Base-by-base conservation (phyloP, 306 rosid species). In the Gastrolobium villosum region DNA sequence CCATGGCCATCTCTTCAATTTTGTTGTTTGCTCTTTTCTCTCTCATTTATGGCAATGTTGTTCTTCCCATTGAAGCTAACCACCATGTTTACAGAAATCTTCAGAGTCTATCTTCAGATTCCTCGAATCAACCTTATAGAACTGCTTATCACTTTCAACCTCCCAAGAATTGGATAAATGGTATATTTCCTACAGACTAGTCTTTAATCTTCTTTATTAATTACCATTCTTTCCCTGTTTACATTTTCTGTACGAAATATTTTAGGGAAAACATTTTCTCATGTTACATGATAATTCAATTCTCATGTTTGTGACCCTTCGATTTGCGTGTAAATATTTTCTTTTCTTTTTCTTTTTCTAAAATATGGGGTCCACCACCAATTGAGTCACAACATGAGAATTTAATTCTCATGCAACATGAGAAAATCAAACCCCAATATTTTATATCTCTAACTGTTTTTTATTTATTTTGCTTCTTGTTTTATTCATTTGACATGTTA, bases 81-180 rank as follows among this genome's bases (percentile, higher is more conserved):
- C 97, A 91, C 83, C 79, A 88, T 76, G 85, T 83, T 77, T 86
- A 79, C 36, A 61, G n/a, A 75, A 52, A 68, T 65, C 89, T 89
- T 74, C 53, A 90, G 34, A 61, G 74, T 44, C 44, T 73, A 2
- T 78, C 84, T 35, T 26, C 82, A 35, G 7, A 66, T 75, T 55
- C 93, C 15, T 10, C 75, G 3, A 26, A 77, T 35, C 87, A 91
- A 37, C 94, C 98, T 50, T 87, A 89, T 8, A 91, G 96, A 87
- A 93, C 98, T 74, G 81, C 88, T 48, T 93, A 91, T 73, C 98
- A 91, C 66, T 93, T 93, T 68, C 98, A 93, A 62, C 98, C 98
- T 74, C 97, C 80, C 53, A 72, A 87, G 77, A 93, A 93, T 60
- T 93, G 98, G 96, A 93, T 93, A 0, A 93, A 93, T 55, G 98